Percentiles rank a stretch among this genome's conserved stretches.
phyloP scores from a whole-genome alignment of 2,329 filamentous ascomycete species.

The Drechslerella coelobrocha region DNA sequence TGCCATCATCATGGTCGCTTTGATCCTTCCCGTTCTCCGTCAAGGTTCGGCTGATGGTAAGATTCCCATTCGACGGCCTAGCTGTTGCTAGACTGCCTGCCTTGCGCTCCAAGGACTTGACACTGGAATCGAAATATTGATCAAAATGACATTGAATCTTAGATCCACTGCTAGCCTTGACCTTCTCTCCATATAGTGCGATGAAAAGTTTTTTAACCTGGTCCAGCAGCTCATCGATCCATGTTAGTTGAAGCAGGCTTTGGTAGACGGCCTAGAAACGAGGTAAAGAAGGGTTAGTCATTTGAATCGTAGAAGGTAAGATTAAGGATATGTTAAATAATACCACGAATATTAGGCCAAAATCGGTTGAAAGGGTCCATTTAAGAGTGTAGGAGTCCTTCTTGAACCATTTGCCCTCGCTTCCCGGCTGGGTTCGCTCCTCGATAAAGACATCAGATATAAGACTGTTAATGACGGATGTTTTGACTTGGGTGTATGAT shows the following conservation, averaged over 20 bases:
- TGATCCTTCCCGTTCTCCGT: neutral
- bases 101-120: conserved; percentile 76
- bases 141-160: conserved; percentile 85
- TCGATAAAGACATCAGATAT: conserved; percentile 98
- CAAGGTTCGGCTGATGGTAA: no score
- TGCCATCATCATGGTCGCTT: neutral
- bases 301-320: conserved; percentile 8
- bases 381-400: conserved; percentile 93
- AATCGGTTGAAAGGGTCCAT: conserved; percentile 90
- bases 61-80: neutral
- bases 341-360: conserved; percentile 94
- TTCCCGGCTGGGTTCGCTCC: conserved; percentile 73
- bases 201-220: conserved; percentile 93
- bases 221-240: conserved; percentile 95
- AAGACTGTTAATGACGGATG: conserved; percentile 87
- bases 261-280: conserved; percentile 84
- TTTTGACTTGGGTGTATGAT: conserved; percentile 78
- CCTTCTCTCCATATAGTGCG: conserved; percentile 84
- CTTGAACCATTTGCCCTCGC: conserved; percentile 73
- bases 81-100: conserved; percentile 53
- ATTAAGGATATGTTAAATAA: conserved; percentile 21
- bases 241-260: conserved; percentile 89
- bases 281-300: conserved; percentile 52
- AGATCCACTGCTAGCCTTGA: conserved; percentile 80
- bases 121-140: conserved; percentile 91